These are phyloP conservation scores for Hyaloscypha bicolor DNA, from an alignment of 495 filamentous ascomycete genomes.

Conservation along the genomic window DNA sequence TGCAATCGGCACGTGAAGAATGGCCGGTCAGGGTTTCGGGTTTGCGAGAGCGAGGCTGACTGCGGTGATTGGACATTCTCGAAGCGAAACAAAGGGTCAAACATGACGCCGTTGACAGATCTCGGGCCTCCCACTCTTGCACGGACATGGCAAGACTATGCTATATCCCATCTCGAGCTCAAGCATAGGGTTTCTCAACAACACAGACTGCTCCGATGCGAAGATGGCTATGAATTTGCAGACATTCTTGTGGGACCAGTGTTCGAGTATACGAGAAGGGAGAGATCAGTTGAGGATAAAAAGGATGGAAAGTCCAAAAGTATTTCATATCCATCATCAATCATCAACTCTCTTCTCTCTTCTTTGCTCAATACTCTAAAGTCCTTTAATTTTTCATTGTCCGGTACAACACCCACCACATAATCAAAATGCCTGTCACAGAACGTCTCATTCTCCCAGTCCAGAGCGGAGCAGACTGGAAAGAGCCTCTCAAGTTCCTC, in stretches of 20 bases:
- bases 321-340: constrained; percentile 9
- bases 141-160: background rate
- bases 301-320: background rate
- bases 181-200: background rate
- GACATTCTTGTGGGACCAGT: background rate
- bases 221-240: background rate
- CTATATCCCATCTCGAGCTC: background rate
- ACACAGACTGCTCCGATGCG: background rate
- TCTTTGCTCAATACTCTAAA: background rate
- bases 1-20: background rate
- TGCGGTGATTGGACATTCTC: background rate
- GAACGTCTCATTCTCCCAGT: constrained; percentile 26
- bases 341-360: constrained; percentile 1
- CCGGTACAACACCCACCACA: constrained; percentile 19
- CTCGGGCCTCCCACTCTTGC: background rate
- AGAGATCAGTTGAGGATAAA: constrained; percentile 5
- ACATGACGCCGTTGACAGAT: background rate
- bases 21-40: background rate
- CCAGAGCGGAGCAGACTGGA: constrained; percentile 22
- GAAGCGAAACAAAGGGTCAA: background rate
- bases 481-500: constrained; percentile 23
- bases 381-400: constrained; percentile 12
- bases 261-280: background rate
- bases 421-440: constrained; percentile 26
- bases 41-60: background rate